Conservation (phyloP, 2,329 filamentous ascomycete species). For the Talaromyces piceae region DNA sequence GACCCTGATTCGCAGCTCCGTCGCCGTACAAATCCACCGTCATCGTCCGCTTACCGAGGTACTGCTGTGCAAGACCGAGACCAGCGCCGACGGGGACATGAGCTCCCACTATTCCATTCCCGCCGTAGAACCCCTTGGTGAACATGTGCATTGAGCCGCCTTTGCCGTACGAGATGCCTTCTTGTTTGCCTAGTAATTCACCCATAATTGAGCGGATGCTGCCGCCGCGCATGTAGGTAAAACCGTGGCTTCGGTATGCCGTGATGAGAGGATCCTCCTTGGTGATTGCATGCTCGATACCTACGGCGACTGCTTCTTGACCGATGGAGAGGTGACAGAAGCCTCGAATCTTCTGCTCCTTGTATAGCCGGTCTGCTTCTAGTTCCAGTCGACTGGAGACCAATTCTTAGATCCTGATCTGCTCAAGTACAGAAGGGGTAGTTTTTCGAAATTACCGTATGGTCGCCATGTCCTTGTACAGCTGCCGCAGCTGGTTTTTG, state of each 20-base stretch:
- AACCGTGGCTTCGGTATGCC: slow-evolving; percentile 93
- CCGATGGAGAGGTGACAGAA: slow-evolving; percentile 97
- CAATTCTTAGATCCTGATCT: not conserved
- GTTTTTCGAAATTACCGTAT: slow-evolving; percentile 63
- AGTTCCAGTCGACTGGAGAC: slow-evolving; percentile 83
- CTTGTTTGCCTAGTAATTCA: slow-evolving; percentile 80
- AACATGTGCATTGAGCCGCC: slow-evolving; percentile 99
- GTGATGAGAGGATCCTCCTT: slow-evolving; percentile 87
- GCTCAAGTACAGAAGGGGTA: not conserved
- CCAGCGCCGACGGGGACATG: slow-evolving; percentile 92
- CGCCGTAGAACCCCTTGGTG: slow-evolving; percentile 86
- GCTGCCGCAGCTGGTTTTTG: slow-evolving; percentile 90
- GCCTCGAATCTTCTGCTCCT: slow-evolving; percentile 97
- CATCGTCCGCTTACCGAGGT: slow-evolving; percentile 70
- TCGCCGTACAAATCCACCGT: slow-evolving; percentile 85
- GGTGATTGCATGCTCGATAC: slow-evolving; percentile 85
- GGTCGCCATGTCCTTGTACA: slow-evolving; percentile 93
- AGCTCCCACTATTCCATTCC: slow-evolving; percentile 93
- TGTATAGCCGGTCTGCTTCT: slow-evolving; percentile 92
- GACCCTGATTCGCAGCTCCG: slow-evolving; percentile 91
- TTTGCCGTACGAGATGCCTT: slow-evolving; percentile 92
- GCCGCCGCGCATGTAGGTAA: slow-evolving; percentile 84
- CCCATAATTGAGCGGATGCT: slow-evolving; percentile 81
- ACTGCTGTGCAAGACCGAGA: slow-evolving; percentile 88
- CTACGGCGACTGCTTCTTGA: slow-evolving; percentile 88